Base-by-base conservation (phyloP, 306 rosid species). In the Notholithocarpus densiflorus region DNA sequence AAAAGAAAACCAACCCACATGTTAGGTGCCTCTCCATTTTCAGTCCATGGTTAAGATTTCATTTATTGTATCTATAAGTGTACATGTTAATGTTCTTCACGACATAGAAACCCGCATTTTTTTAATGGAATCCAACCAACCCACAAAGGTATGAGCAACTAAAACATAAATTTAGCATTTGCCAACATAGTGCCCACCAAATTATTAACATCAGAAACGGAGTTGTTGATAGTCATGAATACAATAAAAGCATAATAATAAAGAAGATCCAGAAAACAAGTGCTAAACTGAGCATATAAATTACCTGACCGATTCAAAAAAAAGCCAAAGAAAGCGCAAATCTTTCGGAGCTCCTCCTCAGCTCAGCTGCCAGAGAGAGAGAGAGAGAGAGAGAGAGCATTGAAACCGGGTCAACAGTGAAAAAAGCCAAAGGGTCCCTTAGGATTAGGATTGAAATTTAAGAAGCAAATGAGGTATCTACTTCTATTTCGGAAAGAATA, bases 341-440 rank as follows among this genome's bases (percentile, higher is more conserved):
- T 68, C 65, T 71, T 23, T 2, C 7, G 69, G 79, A 76, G 56
- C 70, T 48, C 15, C 82, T 48, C 45, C 45, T 40, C 45, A 40
- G 45, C 45, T 40, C 32, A 48, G 20, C n/a, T 7, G 26, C 20
- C 65, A 24, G 32, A 29, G 70, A 80, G 40, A 48, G 52, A 80
- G 40, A 48, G 52, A 45, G 48, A 40, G 2, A 40, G 13, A 12
- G 4, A 48, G 53, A 3, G 45, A 40, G 45, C 68, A 83, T 61
- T 6, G 68, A 54, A 79, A 66, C 29, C 51, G 21, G 62, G 76
- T 54, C 82, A 77, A 82, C 43, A 77, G 14, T 3, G 51, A 55
- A 64, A 52, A 48, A 48, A 40, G 45, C 45, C 53, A 3, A 48
- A 72, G 52, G 75, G 72, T 24, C 68, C 70, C 66, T 56, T 14